Evolutionary conservation across 306 rosid species (phyloP).

Genomic region (Trifolium pratense): DNA sequence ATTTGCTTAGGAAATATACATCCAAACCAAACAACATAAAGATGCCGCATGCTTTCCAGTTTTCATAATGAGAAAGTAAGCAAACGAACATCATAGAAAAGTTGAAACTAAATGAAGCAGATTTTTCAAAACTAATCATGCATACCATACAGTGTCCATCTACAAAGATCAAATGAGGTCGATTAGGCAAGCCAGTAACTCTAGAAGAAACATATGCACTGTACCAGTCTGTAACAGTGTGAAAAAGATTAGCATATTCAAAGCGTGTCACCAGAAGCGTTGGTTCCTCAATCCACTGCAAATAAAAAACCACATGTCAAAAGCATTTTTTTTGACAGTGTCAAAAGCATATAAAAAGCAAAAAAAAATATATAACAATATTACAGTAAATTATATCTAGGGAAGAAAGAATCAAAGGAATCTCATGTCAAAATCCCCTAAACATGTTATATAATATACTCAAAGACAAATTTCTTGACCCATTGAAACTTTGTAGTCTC

Average conservation of each 20-base stretch:
- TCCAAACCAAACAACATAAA: conserved; percentile 17
- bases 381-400: no score
- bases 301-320: conserved; percentile 46
- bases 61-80: conserved; percentile 19
- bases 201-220: conserved; percentile 92
- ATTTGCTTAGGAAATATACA: not conserved
- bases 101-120: conserved; percentile 20
- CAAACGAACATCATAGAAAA: conserved; percentile 26
- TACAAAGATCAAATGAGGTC: conserved; percentile 84
- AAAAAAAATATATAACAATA: no score
- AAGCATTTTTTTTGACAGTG: no score
- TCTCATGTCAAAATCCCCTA: not conserved
- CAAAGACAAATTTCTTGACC: not conserved
- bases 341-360: no score
- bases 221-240: conserved; percentile 95
- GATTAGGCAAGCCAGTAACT: conserved; percentile 78
- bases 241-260: conserved; percentile 96
- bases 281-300: conserved; percentile 98
- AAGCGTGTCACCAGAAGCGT: conserved; percentile 90
- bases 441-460: not conserved
- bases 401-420: not conserved
- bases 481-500: not conserved
- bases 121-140: conserved; percentile 25
- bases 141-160: conserved; percentile 94
- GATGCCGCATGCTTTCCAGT: conserved; percentile 7